Percentiles rank a stretch among this genome's conserved stretches.
phyloP scores from a whole-genome alignment of 2,329 filamentous ascomycete species.

The Mycosphaerella arachidis region DNA sequence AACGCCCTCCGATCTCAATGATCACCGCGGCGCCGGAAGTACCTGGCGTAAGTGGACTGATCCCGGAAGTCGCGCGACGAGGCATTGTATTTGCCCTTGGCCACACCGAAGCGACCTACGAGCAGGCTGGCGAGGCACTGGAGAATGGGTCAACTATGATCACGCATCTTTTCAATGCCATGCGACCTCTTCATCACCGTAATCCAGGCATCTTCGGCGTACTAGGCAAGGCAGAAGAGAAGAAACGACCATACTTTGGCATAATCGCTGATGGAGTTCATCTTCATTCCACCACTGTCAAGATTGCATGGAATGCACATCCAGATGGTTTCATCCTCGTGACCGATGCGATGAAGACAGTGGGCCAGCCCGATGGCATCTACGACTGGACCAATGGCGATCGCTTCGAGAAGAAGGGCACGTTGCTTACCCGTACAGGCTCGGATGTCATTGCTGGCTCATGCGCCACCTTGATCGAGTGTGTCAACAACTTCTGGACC shows the following conservation, averaged over 20 bases:
- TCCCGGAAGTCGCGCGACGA: conserved; percentile 59
- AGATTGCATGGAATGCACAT: conserved; percentile 83
- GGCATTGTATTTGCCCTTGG: conserved; percentile 68
- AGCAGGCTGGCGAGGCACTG: conserved; percentile 44
- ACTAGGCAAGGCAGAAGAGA: conserved; percentile 55
- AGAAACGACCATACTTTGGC: conserved; percentile 70
- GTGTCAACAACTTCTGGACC: conserved; percentile 73
- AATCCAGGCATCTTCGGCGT: conserved; percentile 88
- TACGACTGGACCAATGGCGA: conserved; percentile 81
- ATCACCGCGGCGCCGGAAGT: conserved; percentile 83
- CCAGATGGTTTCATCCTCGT: conserved; percentile 82
- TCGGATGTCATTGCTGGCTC: conserved; percentile 68
- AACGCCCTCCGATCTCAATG: conserved; percentile 59
- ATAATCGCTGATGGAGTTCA: conserved; percentile 90
- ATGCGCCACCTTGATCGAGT: conserved; percentile 62
- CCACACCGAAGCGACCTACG: conserved; percentile 48
- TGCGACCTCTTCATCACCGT: conserved; percentile 58
- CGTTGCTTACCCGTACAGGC: conserved; percentile 69
- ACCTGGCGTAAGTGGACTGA: conserved; percentile 57
- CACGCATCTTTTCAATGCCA: conserved; percentile 55
- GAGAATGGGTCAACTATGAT: conserved; percentile 48
- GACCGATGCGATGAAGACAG: conserved; percentile 86
- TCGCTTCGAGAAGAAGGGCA: conserved; percentile 64
- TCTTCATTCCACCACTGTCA: conserved; percentile 79
- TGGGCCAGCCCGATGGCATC: conserved; percentile 75